phyloP scores from a whole-genome alignment of 805 yeast species.

The Yarrowia bubula region DNA sequence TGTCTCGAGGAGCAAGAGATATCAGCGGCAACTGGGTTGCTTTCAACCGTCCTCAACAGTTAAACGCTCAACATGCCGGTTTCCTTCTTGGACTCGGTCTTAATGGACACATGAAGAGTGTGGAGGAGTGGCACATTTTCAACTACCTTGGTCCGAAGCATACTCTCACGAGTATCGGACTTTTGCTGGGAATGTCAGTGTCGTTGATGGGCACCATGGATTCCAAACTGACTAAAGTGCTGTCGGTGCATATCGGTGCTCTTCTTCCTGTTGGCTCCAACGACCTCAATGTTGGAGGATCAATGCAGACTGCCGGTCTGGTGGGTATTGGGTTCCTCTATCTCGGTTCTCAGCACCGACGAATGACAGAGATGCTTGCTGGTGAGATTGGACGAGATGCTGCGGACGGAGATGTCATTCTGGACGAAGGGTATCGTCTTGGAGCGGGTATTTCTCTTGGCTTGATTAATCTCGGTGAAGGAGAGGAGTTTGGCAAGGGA shows the following conservation, averaged over 20 bases:
- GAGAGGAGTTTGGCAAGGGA: conserved; percentile 56
- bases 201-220: conserved; percentile 82
- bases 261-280: conserved; percentile 87
- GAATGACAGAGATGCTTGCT: conserved; percentile 77
- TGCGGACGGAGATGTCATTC: conserved; percentile 40
- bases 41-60: conserved; percentile 71
- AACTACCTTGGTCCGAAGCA: conserved; percentile 90
- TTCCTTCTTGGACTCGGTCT: conserved; percentile 88
- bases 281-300: conserved; percentile 75
- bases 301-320: conserved; percentile 88
- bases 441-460: conserved; percentile 92
- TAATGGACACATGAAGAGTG: conserved; percentile 75
- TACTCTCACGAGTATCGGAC: conserved; percentile 77
- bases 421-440: conserved; percentile 76
- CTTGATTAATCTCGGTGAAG: conserved; percentile 74
- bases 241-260: conserved; percentile 91
- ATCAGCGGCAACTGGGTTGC: conserved; percentile 89
- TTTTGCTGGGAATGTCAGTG: conserved; percentile 89
- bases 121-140: conserved; percentile 96
- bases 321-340: conserved; percentile 87
- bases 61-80: conserved; percentile 89
- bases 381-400: conserved; percentile 51
- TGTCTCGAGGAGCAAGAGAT: conserved; percentile 65
- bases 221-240: conserved; percentile 78
- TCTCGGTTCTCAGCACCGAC: conserved; percentile 70